Base-by-base conservation (phyloP, 164 flowering plant species). In the Amborella trichopoda region DNA sequence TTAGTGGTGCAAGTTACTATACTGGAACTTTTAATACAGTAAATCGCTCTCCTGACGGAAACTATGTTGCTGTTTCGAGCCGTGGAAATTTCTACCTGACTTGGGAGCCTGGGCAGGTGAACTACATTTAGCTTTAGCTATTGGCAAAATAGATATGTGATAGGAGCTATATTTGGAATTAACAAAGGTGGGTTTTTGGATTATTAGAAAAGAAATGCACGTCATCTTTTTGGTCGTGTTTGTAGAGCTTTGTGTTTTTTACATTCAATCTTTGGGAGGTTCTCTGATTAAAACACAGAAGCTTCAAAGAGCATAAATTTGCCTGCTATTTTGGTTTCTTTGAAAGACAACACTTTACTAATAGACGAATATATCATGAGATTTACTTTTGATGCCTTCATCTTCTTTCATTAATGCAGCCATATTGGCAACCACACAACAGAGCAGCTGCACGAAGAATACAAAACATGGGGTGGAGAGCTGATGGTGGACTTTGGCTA, bases 401-500 rank as follows among this genome's bases (percentile, higher is more conserved):
- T 46, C 2, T 46, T 14, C 41, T n/a, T 28, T 21, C 18, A 14
- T 42, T 13, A 38, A 38, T 16, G 43, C 71, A 91, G 98, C 71
- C 98, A 49, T 91, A 59, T 66, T 91, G 98, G 98, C 98, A 91
- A 52, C 98, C 98, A 26, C 98, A 86, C 71, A 91, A 86, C 48
- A 75, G 98, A 65, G 62, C 93, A 37, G 70, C 81, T 57, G 98
- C 96, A 40, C 71, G 96, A 64, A 80, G 98, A 70, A 91, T 91
- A 30, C 98, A 91, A 42, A 91, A 78, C 67, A 91, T 91, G 96
- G 98, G 98, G 48, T 91, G 98, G 98, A 78, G 96, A 60, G 90
- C 94, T 62, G 98, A 91, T 78, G 98, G 98, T 53, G 98, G 96
- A 59, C 93, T 91, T 49, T 91, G 98, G 98, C 90, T 91, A 63